These are phyloP conservation scores for Arxiozyma heterogenica DNA, from an alignment of 1,139 yeast genomes.

Conservation along the genomic window DNA sequence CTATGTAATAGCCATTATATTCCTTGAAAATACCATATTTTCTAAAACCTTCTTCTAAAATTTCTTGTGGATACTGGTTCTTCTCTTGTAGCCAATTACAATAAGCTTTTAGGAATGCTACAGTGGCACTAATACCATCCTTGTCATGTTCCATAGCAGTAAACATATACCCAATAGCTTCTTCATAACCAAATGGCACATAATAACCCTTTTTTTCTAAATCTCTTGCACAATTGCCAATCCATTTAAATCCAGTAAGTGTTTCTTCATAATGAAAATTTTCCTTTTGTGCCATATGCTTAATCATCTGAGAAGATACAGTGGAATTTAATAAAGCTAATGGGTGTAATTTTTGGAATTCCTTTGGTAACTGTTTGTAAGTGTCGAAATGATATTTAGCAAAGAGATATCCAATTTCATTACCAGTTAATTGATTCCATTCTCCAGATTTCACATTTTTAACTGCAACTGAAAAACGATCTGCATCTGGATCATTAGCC, in stretches of 20 bases:
- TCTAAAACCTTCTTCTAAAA: slow-evolving; percentile 49
- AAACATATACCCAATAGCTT: slow-evolving; percentile 94
- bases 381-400: slow-evolving; percentile 52
- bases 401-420: slow-evolving; percentile 80
- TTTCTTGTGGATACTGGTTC: slow-evolving; percentile 33
- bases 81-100: slow-evolving; percentile 33
- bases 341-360: slow-evolving; percentile 13
- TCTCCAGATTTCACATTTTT: slow-evolving; percentile 28
- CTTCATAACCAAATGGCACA: slow-evolving; percentile 91
- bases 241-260: slow-evolving; percentile 94
- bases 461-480: slow-evolving; percentile 72
- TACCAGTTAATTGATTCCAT: slow-evolving; percentile 84
- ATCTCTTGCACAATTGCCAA: slow-evolving; percentile 80
- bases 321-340: slow-evolving; percentile 75
- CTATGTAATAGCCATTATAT: slow-evolving; percentile 75
- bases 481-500: slow-evolving; percentile 97
- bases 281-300: slow-evolving; percentile 54
- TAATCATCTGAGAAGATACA: slow-evolving; percentile 76
- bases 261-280: slow-evolving; percentile 70
- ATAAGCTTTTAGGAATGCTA: slow-evolving; percentile 63
- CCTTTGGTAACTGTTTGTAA: slow-evolving; percentile 24
- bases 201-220: slow-evolving; percentile 51
- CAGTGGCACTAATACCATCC: slow-evolving; percentile 82
- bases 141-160: slow-evolving; percentile 70
- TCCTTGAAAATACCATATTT: slow-evolving; percentile 76